phyloP scores from a whole-genome alignment of 2,329 filamentous ascomycete species.

The Chrysoporthe cubensis region DNA sequence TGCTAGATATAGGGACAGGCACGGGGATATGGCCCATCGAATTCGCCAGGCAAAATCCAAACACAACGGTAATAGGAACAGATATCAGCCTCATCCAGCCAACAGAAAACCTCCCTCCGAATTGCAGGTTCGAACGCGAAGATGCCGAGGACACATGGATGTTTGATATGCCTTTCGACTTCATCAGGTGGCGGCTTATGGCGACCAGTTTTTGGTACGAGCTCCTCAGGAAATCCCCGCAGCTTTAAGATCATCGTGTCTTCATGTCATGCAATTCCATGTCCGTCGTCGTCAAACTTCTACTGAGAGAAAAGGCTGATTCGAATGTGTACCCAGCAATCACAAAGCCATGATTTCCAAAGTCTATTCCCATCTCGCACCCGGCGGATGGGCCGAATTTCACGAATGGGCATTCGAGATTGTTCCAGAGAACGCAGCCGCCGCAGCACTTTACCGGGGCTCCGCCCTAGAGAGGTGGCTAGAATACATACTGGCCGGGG shows the following conservation, averaged over 20 bases:
- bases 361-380: neutral
- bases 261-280: neutral
- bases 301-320: neutral
- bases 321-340: neutral
- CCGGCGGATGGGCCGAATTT: slow-evolving; percentile 18
- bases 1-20: slow-evolving; percentile 23
- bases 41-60: slow-evolving; percentile 21
- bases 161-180: slow-evolving; percentile 15
- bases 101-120: slow-evolving; percentile 14
- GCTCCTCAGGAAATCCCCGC: neutral
- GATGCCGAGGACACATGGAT: slow-evolving; percentile 22
- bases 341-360: slow-evolving; percentile 4
- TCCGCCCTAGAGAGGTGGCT: slow-evolving; percentile 13
- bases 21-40: slow-evolving; percentile 28
- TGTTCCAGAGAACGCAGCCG: slow-evolving; percentile 1
- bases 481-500: slow-evolving; percentile 6
- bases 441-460: neutral
- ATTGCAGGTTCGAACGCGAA: slow-evolving; percentile 18
- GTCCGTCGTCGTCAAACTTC: neutral
- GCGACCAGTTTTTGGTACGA: slow-evolving; percentile 10
- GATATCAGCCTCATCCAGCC: slow-evolving; percentile 28
- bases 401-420: slow-evolving; percentile 19
- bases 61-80: slow-evolving; percentile 23
- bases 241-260: neutral
- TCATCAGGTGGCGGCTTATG: slow-evolving; percentile 20